Conservation (phyloP, 1,139 yeast species). For the Geotrichum europaeum region DNA sequence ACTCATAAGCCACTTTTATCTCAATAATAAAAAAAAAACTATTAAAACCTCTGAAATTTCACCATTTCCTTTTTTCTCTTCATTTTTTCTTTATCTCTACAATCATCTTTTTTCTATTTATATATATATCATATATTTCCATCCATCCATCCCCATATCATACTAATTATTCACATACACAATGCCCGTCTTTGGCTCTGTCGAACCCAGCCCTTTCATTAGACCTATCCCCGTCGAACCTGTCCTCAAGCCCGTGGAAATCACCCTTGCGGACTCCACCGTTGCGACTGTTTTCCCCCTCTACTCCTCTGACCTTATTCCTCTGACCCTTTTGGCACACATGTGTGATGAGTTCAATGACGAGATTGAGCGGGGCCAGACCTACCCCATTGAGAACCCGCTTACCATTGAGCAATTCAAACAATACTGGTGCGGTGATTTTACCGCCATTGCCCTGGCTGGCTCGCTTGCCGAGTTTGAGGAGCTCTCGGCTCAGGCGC, state of each 20-base stretch:
- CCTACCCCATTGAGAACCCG: conserved; percentile 70
- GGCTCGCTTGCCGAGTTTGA: conserved; percentile 26
- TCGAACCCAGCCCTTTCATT: conserved; percentile 5
- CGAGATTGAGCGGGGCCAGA: conserved; percentile 78
- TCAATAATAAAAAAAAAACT: background rate
- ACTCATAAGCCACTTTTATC: background rate
- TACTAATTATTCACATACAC: background rate
- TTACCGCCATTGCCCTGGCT: conserved; percentile 47
- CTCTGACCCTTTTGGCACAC: conserved; percentile 63
- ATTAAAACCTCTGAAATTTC: background rate
- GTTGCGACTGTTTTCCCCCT: conserved; percentile 14
- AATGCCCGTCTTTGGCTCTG: conserved; percentile 15
- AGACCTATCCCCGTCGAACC: conserved; percentile 13
- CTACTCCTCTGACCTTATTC: conserved; percentile 39
- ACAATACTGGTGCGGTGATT: conserved; percentile 69
- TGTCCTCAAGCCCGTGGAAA: conserved; percentile 10
- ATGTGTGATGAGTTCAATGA: conserved; percentile 76
- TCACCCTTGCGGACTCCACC: conserved; percentile 10
- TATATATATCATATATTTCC: background rate
- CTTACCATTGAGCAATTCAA: conserved; percentile 58
- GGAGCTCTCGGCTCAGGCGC: background rate
- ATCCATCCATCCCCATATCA: background rate
- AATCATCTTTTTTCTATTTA: background rate
- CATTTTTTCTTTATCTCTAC: background rate
- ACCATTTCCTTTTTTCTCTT: background rate